Conservation (phyloP, 2,329 filamentous ascomycete species). For the Remersonia thermophila region DNA sequence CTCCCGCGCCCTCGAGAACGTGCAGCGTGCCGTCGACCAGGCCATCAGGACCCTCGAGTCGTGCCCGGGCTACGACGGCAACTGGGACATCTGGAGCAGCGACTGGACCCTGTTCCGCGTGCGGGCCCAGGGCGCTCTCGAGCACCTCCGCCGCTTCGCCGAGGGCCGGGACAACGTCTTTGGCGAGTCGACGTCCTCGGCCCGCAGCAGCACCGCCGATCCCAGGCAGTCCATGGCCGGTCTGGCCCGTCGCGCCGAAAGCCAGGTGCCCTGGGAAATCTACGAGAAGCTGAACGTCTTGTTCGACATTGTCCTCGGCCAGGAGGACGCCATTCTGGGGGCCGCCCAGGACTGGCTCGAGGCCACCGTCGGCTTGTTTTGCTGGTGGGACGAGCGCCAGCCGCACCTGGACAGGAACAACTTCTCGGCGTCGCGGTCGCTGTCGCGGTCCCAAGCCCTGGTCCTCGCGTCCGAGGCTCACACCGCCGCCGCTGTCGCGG, state of each 20-base stretch:
- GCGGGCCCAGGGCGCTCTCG: constrained; percentile 54
- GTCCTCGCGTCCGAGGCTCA: constrained; percentile 23
- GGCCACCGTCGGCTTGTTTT: constrained; percentile 67
- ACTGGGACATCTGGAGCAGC: constrained; percentile 73
- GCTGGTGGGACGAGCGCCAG: constrained; percentile 77
- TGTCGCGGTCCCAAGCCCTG: constrained; percentile 29
- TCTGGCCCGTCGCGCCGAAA: constrained; percentile 65
- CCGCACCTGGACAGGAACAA: constrained; percentile 18
- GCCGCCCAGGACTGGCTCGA: constrained; percentile 86
- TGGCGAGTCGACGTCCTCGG: constrained; percentile 22
- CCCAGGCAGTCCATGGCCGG: constrained; percentile 46
- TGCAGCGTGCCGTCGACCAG: constrained; percentile 57
- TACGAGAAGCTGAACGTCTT: constrained; percentile 74
- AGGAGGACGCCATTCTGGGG: constrained; percentile 60
- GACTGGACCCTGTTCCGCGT: constrained; percentile 80
- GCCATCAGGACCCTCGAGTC: constrained; percentile 57
- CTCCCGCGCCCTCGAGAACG: constrained; percentile 64
- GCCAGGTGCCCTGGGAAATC: constrained; percentile 77
- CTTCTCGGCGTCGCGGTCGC: constrained; percentile 14
- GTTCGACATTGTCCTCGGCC: constrained; percentile 70
- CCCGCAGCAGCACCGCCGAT: constrained; percentile 23
- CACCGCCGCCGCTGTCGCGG: constrained; percentile 22
- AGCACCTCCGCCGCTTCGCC: constrained; percentile 63
- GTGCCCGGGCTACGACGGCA: constrained; percentile 55
- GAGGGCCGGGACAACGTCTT: constrained; percentile 42